Conservation (phyloP, 371 early-diverging fungal genomes). For the Mortierella sp. region DNA sequence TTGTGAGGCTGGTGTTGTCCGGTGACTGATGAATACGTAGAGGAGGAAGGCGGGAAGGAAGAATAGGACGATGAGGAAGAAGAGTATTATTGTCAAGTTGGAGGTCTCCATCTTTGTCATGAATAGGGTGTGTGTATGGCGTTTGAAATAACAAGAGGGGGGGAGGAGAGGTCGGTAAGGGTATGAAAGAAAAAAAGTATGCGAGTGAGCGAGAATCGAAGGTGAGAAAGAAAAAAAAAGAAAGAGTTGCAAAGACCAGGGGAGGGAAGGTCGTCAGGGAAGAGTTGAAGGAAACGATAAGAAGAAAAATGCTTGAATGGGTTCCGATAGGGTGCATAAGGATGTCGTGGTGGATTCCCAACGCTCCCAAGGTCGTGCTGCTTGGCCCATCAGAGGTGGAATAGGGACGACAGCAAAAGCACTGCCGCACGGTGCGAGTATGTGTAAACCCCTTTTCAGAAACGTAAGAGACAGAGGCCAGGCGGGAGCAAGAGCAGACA, state of each 20-base stretch:
- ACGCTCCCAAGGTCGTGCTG: not conserved
- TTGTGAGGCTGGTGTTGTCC: slow-evolving; percentile 41
- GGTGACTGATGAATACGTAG: slow-evolving; percentile 37
- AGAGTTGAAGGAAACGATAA: not conserved
- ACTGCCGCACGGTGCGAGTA: too few relatives aligned
- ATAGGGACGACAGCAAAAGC: slow-evolving; percentile 1
- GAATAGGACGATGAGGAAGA: slow-evolving; percentile 41
- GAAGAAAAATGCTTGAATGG: not conserved
- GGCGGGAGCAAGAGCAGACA: too few relatives aligned
- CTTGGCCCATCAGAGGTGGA: not conserved
- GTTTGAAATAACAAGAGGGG: not conserved
- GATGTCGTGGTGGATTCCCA: not conserved
- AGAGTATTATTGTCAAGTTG: slow-evolving; percentile 36
- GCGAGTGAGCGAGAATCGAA: not conserved
- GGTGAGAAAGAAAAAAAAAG: not conserved
- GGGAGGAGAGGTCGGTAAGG: not conserved
- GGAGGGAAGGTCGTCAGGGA: not conserved
- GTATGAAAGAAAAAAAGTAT: not conserved
- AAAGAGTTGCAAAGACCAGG: not conserved
- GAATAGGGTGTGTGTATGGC: not conserved
- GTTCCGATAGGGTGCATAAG: not conserved
- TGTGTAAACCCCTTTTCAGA: too few relatives aligned
- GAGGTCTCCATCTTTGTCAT: slow-evolving; percentile 33
- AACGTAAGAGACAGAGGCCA: too few relatives aligned
- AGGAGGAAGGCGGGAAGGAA: slow-evolving; percentile 38